phyloP scores from a whole-genome alignment of 768 basidiomycete species.

The Suillus subluteus region DNA sequence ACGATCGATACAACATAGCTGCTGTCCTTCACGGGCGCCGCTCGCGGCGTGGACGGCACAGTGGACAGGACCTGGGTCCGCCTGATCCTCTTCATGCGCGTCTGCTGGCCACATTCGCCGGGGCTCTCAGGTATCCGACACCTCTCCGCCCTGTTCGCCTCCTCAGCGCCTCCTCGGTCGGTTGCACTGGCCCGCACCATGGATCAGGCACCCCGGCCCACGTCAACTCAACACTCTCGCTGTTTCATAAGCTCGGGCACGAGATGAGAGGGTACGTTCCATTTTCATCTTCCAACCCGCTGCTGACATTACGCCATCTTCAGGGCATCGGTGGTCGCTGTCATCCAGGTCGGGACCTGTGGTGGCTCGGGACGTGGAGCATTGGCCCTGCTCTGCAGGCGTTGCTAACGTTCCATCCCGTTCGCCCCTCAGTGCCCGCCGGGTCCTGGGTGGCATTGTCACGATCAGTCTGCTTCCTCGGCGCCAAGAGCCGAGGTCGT shows the following conservation, averaged over 20 bases:
- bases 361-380: not conserved
- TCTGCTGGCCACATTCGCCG: slow-evolving; percentile 1
- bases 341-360: not conserved
- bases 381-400: not conserved
- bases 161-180: not conserved
- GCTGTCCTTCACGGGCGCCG: not conserved
- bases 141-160: not conserved
- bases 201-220: not conserved
- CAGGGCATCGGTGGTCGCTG: not conserved
- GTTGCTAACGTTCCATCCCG: not conserved
- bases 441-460: not conserved
- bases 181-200: not conserved
- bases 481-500: not conserved
- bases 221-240: not conserved
- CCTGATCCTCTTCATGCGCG: not conserved
- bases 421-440: not conserved
- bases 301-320: not conserved
- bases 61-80: not conserved
- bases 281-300: no score
- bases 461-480: not conserved
- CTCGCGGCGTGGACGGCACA: not conserved
- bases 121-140: not conserved
- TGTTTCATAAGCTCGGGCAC: no score
- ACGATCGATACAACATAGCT: not conserved
- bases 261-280: slow-evolving; percentile 1